These are phyloP conservation scores for Dactylellina drechsleri DNA, from an alignment of 2,329 filamentous ascomycete genomes.

Conservation along the genomic window DNA sequence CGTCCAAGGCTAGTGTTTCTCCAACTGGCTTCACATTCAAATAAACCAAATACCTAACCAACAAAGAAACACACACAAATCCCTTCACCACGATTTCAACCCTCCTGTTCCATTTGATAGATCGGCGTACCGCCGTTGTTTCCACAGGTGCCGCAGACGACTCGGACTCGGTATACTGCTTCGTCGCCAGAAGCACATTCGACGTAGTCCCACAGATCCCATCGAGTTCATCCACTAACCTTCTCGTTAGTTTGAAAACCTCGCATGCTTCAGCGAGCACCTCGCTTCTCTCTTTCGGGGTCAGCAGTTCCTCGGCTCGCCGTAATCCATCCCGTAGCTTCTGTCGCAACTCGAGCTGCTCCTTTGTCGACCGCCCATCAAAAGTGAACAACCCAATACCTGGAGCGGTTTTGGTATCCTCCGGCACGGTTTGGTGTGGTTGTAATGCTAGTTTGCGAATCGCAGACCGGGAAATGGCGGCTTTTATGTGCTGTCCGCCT, in stretches of 20 bases:
- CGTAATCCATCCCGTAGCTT: slow-evolving; percentile 43
- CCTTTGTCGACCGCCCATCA: slow-evolving; percentile 48
- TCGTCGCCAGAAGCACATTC: slow-evolving; percentile 38
- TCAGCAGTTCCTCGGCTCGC: slow-evolving; percentile 39
- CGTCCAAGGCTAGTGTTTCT: slow-evolving; percentile 4
- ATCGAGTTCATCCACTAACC: slow-evolving; percentile 48
- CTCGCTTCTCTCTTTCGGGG: slow-evolving; percentile 38
- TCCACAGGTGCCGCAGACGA: slow-evolving; percentile 17
- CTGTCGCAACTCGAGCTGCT: slow-evolving; percentile 42
- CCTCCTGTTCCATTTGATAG: slow-evolving; percentile 26
- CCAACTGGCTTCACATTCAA: slow-evolving; percentile 9
- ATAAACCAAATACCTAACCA: slow-evolving; percentile 37
- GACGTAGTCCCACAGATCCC: slow-evolving; percentile 35
- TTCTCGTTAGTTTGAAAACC: slow-evolving; percentile 47
- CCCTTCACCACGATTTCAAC: slow-evolving; percentile 35
- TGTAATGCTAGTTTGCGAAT: slow-evolving; percentile 43
- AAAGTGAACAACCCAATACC: slow-evolving; percentile 47
- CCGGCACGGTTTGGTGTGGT: slow-evolving; percentile 34
- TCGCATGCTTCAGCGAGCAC: slow-evolving; percentile 40
- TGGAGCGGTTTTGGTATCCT: slow-evolving; percentile 39
- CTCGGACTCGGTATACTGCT: slow-evolving; percentile 48
- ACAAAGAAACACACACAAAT: slow-evolving; percentile 28
- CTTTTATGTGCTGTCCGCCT: slow-evolving; percentile 52
- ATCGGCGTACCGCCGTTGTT: not conserved
- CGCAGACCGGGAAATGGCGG: slow-evolving; percentile 39